Percentiles rank a stretch among this genome's conserved stretches.
These are phyloP conservation scores for Theobroma cacao DNA, from an alignment of 345 rosid species.

Conservation along the genomic window DNA sequence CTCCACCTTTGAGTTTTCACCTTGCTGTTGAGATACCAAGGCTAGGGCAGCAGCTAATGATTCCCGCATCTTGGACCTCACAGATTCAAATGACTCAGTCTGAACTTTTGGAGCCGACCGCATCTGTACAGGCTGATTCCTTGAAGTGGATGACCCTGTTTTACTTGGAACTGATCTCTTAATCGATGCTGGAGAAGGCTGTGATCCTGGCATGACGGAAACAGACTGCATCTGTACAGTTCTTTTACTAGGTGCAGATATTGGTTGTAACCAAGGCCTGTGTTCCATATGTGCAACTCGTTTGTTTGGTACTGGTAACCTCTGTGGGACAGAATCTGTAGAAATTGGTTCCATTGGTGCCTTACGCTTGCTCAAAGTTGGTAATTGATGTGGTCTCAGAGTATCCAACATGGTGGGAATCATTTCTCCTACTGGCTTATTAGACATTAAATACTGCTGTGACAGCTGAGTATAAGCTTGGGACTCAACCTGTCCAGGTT, in stretches of 20 bases:
- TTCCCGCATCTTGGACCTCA: slow-evolving; percentile 82
- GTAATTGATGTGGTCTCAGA: slow-evolving; percentile 34
- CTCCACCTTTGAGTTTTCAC: slow-evolving; percentile 30
- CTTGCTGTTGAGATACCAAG: slow-evolving; percentile 47
- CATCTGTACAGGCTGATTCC: slow-evolving; percentile 41
- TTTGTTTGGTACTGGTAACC: slow-evolving; percentile 43
- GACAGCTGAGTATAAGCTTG: slow-evolving; percentile 24
- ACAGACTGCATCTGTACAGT: slow-evolving; percentile 33
- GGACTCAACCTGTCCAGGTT: slow-evolving; percentile 18
- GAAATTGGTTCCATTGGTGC: slow-evolving; percentile 40
- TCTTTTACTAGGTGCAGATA: slow-evolving; percentile 30
- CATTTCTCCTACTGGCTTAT: slow-evolving; percentile 29
- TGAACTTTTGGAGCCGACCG: slow-evolving; percentile 36
- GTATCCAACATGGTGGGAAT: slow-evolving; percentile 26
- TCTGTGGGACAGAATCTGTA: slow-evolving; percentile 30
- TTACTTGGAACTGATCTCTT: slow-evolving; percentile 48
- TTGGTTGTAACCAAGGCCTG: slow-evolving; percentile 84
- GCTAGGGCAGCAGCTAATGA: slow-evolving; percentile 78
- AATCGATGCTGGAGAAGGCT: slow-evolving; percentile 32
- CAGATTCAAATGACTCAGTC: slow-evolving; percentile 52
- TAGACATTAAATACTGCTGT: slow-evolving; percentile 28
- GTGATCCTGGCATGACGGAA: slow-evolving; percentile 37
- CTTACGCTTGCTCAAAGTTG: slow-evolving; percentile 53
- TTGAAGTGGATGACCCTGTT: slow-evolving; percentile 37
- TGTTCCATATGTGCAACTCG: slow-evolving; percentile 52